Percentiles rank a stretch among this genome's conserved stretches.
Evolutionary conservation across 805 yeast genomes (phyloP).

Genomic region (Zygosaccharomyces rouxii): DNA sequence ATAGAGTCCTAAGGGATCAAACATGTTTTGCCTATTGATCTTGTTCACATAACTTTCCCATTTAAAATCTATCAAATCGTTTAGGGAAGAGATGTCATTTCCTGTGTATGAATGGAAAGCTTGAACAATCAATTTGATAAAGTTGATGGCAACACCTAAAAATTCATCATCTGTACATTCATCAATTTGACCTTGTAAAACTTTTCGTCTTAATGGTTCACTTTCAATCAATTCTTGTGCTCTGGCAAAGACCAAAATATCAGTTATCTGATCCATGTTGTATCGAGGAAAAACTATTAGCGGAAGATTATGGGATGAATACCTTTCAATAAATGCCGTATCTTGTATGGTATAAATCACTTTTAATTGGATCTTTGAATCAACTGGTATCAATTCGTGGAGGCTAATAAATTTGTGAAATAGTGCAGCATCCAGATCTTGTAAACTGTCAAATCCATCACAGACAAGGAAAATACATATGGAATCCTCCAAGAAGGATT

Average conservation of each 20-base stretch:
- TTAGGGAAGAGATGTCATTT: conserved; percentile 25
- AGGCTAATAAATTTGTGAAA: conserved; percentile 26
- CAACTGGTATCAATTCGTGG: conserved; percentile 23
- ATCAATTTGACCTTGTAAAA: conserved; percentile 11
- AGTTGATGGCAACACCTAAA: conserved; percentile 20
- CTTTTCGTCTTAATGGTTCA: conserved; percentile 8
- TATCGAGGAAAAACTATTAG: conserved; percentile 32
- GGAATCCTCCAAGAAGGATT: conserved; percentile 5
- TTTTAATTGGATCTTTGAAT: conserved; percentile 22
- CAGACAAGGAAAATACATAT: conserved; percentile 21
- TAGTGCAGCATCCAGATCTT: conserved; percentile 31
- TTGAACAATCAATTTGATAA: conserved; percentile 29
- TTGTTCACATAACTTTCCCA: conserved; percentile 26
- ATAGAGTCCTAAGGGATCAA: conserved; percentile 30
- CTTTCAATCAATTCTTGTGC: conserved; percentile 17
- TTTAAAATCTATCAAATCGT: conserved; percentile 30
- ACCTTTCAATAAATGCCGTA: conserved; percentile 23
- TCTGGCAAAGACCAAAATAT: conserved; percentile 20
- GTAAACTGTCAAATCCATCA: conserved; percentile 34
- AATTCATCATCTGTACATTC: conserved; percentile 18
- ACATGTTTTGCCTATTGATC: conserved; percentile 19
- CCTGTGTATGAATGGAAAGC: conserved; percentile 35
- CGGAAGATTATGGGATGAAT: conserved; percentile 28
- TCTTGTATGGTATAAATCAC: conserved; percentile 27
- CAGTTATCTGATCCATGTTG: conserved; percentile 20